phyloP scores from a whole-genome alignment of 371 early-diverging fungal species.

The Actinomucor elegans region DNA sequence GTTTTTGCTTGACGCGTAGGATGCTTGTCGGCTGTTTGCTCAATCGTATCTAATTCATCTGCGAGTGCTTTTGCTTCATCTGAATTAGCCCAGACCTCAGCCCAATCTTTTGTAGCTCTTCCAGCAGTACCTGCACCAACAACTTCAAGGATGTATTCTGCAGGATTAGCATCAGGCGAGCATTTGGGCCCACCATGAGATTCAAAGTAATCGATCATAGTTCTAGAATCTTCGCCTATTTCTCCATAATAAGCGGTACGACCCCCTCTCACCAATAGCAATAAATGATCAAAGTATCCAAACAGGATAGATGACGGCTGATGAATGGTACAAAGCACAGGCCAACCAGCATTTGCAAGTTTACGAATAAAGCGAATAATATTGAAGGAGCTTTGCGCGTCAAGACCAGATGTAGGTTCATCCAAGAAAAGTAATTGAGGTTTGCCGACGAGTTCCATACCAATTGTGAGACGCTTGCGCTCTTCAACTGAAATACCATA shows the following conservation, averaged over 20 bases:
- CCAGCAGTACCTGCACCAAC: slow-evolving; percentile 49
- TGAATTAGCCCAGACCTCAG: slow-evolving; percentile 47
- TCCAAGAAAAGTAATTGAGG: slow-evolving; percentile 77
- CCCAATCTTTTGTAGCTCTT: slow-evolving; percentile 50
- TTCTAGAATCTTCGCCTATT: slow-evolving; percentile 49
- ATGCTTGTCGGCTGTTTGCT: neutral
- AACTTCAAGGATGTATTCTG: slow-evolving; percentile 41
- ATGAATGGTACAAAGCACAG: slow-evolving; percentile 63
- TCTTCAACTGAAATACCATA: slow-evolving; percentile 62
- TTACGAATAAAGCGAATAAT: slow-evolving; percentile 62
- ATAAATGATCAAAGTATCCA: slow-evolving; percentile 60
- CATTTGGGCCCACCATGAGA: slow-evolving; percentile 50
- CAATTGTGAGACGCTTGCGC: slow-evolving; percentile 65
- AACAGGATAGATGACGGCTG: slow-evolving; percentile 66
- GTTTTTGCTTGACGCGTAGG: slow-evolving; percentile 11
- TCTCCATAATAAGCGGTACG: slow-evolving; percentile 59
- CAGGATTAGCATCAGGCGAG: slow-evolving; percentile 48
- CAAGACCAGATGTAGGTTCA: slow-evolving; percentile 78
- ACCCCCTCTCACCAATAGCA: slow-evolving; percentile 73
- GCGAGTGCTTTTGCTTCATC: slow-evolving; percentile 19
- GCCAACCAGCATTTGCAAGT: slow-evolving; percentile 57
- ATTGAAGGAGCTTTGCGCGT: slow-evolving; percentile 63
- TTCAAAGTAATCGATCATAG: slow-evolving; percentile 59
- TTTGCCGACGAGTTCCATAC: slow-evolving; percentile 67
- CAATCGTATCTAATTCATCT: slow-evolving; percentile 19